Evolutionary conservation across 495 filamentous ascomycete genomes (phyloP).

Genomic region (Pseudevernia furfuracea): DNA sequence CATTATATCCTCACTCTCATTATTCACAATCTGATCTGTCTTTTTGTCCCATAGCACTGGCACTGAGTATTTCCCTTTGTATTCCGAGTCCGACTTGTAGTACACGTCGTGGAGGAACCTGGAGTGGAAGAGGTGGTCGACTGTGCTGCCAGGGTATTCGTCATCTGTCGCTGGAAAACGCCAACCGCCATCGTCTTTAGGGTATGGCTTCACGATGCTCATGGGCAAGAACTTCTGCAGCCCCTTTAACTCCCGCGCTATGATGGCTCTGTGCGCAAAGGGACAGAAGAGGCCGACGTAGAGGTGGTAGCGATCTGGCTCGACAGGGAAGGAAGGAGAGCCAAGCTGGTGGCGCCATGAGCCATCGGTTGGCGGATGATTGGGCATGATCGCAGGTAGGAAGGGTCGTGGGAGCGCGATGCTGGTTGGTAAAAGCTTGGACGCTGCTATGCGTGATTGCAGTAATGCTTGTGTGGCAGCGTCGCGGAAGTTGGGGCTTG

Average conservation of each 20-base stretch:
- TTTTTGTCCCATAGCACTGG: slow-evolving; percentile 52
- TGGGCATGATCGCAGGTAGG: slow-evolving; percentile 13
- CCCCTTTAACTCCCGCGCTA: slow-evolving; percentile 68
- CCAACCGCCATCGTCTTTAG: slow-evolving; percentile 50
- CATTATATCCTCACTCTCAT: slow-evolving; percentile 47
- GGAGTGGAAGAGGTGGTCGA: slow-evolving; percentile 44
- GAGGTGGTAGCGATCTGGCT: slow-evolving; percentile 68
- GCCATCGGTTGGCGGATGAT: slow-evolving; percentile 18
- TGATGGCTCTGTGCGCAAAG: slow-evolving; percentile 62
- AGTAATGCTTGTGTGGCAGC: background rate
- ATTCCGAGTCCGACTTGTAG: slow-evolving; percentile 43
- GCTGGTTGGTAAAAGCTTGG: background rate
- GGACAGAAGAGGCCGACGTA: slow-evolving; percentile 54
- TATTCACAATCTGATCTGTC: slow-evolving; percentile 41
- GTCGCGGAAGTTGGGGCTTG: slow-evolving; percentile 1
- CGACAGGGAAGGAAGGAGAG: slow-evolving; percentile 53
- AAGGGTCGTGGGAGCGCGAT: background rate
- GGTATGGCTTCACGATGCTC: slow-evolving; percentile 65
- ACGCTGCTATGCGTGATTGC: slow-evolving; percentile 5
- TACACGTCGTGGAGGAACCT: slow-evolving; percentile 47
- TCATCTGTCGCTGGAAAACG: slow-evolving; percentile 40
- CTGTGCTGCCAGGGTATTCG: slow-evolving; percentile 45
- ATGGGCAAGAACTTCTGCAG: slow-evolving; percentile 62
- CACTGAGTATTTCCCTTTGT: slow-evolving; percentile 48
- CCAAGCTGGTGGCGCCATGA: slow-evolving; percentile 20